Evolutionary conservation across 2,329 filamentous ascomycete species (phyloP).

Genomic region (Dothideomycetidae sp.): DNA sequence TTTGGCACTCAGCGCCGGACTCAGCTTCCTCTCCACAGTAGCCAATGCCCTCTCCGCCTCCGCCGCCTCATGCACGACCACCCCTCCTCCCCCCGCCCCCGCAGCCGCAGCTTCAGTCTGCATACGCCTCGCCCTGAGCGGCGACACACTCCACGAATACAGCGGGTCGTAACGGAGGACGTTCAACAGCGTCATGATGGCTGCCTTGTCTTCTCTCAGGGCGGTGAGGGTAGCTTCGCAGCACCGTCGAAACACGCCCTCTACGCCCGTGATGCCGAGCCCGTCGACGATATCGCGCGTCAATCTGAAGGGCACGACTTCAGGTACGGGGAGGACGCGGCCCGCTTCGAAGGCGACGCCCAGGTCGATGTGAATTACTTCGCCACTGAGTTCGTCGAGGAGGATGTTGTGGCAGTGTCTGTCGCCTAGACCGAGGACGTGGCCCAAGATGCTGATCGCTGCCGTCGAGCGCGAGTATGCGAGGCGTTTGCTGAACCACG

Average conservation of each 20-base stretch:
- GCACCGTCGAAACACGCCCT: constrained; percentile 93
- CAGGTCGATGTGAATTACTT: constrained; percentile 92
- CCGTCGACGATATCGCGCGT: constrained; percentile 92
- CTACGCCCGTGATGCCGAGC: constrained; percentile 89
- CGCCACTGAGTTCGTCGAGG: constrained; percentile 74
- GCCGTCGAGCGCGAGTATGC: constrained; percentile 90
- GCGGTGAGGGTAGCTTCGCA: constrained; percentile 96
- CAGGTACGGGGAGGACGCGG: constrained; percentile 84
- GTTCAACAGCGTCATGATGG: constrained; percentile 96
- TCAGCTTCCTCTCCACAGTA: constrained; percentile 90
- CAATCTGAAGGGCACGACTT: constrained; percentile 87
- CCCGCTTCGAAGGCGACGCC: constrained; percentile 96
- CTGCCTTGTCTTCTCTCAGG: constrained; percentile 84
- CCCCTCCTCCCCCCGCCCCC: constrained; percentile 23
- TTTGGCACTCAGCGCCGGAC: constrained; percentile 82
- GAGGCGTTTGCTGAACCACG: constrained; percentile 81
- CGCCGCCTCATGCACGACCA: constrained; percentile 39
- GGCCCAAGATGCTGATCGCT: constrained; percentile 86
- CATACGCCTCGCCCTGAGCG: constrained; percentile 50
- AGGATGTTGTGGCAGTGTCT: constrained; percentile 95
- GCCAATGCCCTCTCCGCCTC: constrained; percentile 87
- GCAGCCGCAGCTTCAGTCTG: constrained; percentile 48
- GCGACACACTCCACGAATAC: constrained; percentile 86
- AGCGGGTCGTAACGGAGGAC: constrained; percentile 96
- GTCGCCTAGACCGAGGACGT: constrained; percentile 85